Evolutionary conservation across 2,329 filamentous ascomycete species (phyloP), one percentile per base, ranked within the genome.

Genomic region (Penicillium sp.): DNA sequence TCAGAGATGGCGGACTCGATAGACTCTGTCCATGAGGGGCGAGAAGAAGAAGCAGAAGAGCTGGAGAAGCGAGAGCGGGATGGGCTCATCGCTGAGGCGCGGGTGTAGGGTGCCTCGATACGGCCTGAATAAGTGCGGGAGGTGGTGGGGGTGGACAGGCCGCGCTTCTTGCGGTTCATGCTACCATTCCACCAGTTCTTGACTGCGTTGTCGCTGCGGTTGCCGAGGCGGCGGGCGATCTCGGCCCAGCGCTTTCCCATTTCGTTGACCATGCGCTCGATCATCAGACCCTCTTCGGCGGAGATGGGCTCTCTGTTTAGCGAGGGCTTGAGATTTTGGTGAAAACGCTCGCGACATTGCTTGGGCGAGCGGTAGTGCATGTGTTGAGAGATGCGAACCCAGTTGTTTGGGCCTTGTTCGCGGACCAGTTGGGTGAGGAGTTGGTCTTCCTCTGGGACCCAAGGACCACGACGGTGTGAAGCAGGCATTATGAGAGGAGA

Each of bases 171-270:
- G 62, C 89, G 82, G 72, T 95, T 95, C 78, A 90, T 86, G 66
- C 85, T 87, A 43, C 90, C 89, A 66, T 95, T 95, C 87, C 87
- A 95, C 88, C 89, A 96, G 70, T 96, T 96, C 80, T 96, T 96
- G 56, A 96, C 88, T 26, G 88, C 86, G 64, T 96, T 96, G 74
- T 96, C 90, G 68, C 89, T 95, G 63, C 90, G 84, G 57, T 88
- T 88, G 48, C 84, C 79, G 19, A 96, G 77, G 40, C 82, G 77
- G 57, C 90, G 80, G 39, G 90, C 88, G 64, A 96, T 96, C 65
- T 96, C 88, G 2, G 90, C 90, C 90, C 90, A 96, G 49, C 86
- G 82, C 74, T 89, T 91, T 54, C 89, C 89, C 73, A 88, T 82
- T 60, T 85, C 79, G 10, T 72, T 69, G 15, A 96, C 90, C 67